Percentiles rank a stretch among this genome's conserved stretches.
Evolutionary conservation across 2,329 filamentous ascomycete species (phyloP).

Genomic region (Nigrospora sphaerica): DNA sequence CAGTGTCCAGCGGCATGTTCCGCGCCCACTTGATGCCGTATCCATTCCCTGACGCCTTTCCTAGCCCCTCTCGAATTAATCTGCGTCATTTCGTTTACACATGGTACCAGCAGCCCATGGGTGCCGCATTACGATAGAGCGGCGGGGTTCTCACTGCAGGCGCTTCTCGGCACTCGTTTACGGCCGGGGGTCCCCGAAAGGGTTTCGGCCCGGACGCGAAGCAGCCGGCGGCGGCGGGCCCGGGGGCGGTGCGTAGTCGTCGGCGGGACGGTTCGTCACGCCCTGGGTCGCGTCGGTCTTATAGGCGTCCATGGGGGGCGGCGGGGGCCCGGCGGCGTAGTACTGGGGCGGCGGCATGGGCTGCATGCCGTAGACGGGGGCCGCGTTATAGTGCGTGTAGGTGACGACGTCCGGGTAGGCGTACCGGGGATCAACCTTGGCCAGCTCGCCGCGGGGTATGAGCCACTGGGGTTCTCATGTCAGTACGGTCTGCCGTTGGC

Average conservation of each 20-base stretch:
- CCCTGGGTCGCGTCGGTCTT: conserved; percentile 49
- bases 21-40: too few relatives aligned
- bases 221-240: conserved; percentile 39
- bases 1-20: too few relatives aligned
- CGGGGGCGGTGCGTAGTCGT: conserved; percentile 35
- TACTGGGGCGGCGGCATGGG: conserved; percentile 51
- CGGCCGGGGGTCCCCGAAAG: conserved; percentile 3
- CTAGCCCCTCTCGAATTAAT: too few relatives aligned
- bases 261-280: conserved; percentile 12
- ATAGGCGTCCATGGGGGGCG: conserved; percentile 35
- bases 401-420: conserved; percentile 33
- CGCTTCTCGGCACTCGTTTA: not conserved
- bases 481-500: not conserved
- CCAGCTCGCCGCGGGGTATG: conserved; percentile 37
- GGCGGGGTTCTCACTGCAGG: too few relatives aligned
- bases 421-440: conserved; percentile 41
- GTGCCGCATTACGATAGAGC: too few relatives aligned
- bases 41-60: too few relatives aligned
- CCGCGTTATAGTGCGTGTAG: conserved; percentile 30
- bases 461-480: conserved; percentile 35
- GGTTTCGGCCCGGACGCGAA: conserved; percentile 12
- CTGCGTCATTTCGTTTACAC: too few relatives aligned
- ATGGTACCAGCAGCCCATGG: too few relatives aligned
- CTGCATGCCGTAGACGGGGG: conserved; percentile 41
- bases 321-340: conserved; percentile 46